A percentile compares a stretch with the other conserved stretches of the same genome.
These are phyloP conservation scores for Cyberlindnera mycetangii DNA, from an alignment of 805 yeast species.

Conservation along the genomic window DNA sequence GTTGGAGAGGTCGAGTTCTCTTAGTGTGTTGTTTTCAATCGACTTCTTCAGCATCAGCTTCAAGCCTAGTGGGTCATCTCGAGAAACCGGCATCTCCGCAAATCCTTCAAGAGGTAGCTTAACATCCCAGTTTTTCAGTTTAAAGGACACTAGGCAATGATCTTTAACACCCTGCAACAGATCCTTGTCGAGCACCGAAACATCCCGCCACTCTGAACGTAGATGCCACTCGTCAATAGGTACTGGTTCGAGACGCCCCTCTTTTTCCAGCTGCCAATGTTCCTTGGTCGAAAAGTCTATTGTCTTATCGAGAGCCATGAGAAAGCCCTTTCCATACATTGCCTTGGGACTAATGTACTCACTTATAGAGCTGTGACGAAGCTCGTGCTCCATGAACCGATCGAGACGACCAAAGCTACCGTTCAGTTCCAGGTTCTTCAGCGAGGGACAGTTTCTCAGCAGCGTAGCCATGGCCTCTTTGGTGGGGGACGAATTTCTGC, in stretches of 20 bases:
- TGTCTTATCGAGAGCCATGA: not conserved
- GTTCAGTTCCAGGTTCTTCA: conserved; percentile 20
- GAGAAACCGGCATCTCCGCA: too few relatives aligned
- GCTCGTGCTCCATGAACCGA: conserved; percentile 18
- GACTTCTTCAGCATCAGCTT: not conserved
- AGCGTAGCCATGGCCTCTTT: not conserved
- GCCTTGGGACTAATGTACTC: conserved; percentile 10
- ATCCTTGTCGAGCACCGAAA: not conserved
- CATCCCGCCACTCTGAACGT: too few relatives aligned
- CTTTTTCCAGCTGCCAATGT: too few relatives aligned
- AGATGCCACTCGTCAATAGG: too few relatives aligned
- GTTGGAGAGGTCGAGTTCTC: not conserved
- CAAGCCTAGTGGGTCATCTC: not conserved
- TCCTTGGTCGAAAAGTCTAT: too few relatives aligned
- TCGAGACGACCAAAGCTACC: conserved; percentile 24
- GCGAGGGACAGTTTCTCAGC: not conserved
- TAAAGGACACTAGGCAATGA: not conserved
- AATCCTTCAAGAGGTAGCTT: not conserved
- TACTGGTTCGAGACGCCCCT: too few relatives aligned
- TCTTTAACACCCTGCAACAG: not conserved
- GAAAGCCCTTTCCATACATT: not conserved
- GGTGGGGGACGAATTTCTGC: not conserved
- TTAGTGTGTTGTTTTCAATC: not conserved
- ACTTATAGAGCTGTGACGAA: conserved; percentile 18
- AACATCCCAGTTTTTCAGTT: not conserved